Percentiles rank a stretch among this genome's conserved stretches.
phyloP scores from a whole-genome alignment of 169 alveolate species.

The Eimeria necatrix region DNA sequence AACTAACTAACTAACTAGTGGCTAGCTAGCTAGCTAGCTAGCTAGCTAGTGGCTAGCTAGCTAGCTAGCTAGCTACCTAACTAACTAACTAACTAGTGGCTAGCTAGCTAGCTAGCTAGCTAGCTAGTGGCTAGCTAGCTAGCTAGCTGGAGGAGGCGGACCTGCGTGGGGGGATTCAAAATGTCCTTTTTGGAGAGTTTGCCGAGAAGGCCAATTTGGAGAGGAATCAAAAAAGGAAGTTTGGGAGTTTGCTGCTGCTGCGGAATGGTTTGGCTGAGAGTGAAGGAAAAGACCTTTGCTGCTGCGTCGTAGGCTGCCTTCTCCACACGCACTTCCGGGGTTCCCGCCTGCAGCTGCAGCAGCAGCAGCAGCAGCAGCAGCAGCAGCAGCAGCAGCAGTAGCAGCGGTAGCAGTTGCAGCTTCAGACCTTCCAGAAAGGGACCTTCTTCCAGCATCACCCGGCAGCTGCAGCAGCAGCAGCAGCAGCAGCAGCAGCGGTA shows the following conservation, averaged over 20 bases:
- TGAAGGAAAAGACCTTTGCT: slow-evolving; percentile 84
- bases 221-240: slow-evolving; percentile 93
- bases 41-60: too few relatives aligned
- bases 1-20: too few relatives aligned
- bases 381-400: neutral
- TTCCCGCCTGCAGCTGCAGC: slow-evolving; percentile 4
- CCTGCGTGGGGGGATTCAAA: slow-evolving; percentile 15
- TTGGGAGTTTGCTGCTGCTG: slow-evolving; percentile 92
- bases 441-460: too few relatives aligned
- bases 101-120: too few relatives aligned
- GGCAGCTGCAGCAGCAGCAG: too few relatives aligned
- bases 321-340: neutral
- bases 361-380: neutral
- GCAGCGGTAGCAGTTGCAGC: neutral
- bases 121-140: too few relatives aligned
- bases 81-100: too few relatives aligned
- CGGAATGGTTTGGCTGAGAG: slow-evolving; percentile 91
- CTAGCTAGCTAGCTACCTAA: too few relatives aligned
- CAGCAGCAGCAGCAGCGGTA: too few relatives aligned
- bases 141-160: too few relatives aligned
- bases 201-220: slow-evolving; percentile 90
- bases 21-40: too few relatives aligned
- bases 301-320: slow-evolving; percentile 82
- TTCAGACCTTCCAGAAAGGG: too few relatives aligned
- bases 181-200: slow-evolving; percentile 86